Base-by-base conservation (phyloP, 805 yeast species). In the Metschnikowia vanudenii region DNA sequence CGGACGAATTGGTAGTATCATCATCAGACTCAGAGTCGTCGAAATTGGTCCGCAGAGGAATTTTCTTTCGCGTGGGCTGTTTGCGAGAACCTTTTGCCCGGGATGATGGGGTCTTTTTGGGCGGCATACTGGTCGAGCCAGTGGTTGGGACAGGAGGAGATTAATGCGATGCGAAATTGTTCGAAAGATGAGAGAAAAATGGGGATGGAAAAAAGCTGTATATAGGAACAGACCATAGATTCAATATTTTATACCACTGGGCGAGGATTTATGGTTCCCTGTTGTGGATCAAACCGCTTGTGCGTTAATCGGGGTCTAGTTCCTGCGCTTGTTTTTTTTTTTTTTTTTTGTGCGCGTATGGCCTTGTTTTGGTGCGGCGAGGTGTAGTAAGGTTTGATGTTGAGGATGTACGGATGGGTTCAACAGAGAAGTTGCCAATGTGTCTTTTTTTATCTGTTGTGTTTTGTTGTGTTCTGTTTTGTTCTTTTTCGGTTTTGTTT, bases 101-200 rank as follows among this genome's bases (percentile, higher is more conserved):
- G 28, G 43, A 9, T 10, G 35, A 39, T 41, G 10, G 39, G 4
- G 34, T 19, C 18, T 43, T 50, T 37, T 41, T 45, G 17, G 54
- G 54, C 45, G 52, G 52, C 54, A 50, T 50, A 13, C 40, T 18
- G 46, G 41, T 17, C 41, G 28, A 22, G 40, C 40, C 42, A 29
- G 47, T 34, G 13, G 4, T 16, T 22, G 32, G 6, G n/a, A 28
- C 12, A 33, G 18, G 11, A 34, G 20, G 13, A 18, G 24, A 14
- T 13, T 13, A 14, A 14, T 16, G 35, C 12, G 13, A 29, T 11
- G 32, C 4, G 19, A 9, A 16, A 16, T 32, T 16, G 35, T 12
- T 32, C 19, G 19, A 32, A 32, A 12, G 35, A n/a, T n/a, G 19
- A 32, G 35, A 14, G 12, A 16, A 32, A 4, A 12, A 16, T 9